A percentile compares a stretch with the other conserved stretches of the same genome.
Conservation (phyloP, 2,329 filamentous ascomycete species). For the Penicillium corylophilum region DNA sequence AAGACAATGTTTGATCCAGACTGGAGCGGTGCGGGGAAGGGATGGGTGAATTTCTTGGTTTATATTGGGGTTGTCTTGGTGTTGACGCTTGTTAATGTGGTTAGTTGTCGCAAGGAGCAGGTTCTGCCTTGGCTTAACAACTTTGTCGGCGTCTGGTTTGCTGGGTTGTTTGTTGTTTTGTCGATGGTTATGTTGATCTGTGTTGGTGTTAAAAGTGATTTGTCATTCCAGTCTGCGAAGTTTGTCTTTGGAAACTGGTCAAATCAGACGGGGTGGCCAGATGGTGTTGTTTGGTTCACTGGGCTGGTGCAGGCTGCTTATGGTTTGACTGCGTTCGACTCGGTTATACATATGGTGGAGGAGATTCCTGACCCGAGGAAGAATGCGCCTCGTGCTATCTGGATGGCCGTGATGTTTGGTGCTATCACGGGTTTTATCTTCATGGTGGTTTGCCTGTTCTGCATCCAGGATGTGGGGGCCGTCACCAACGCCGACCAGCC, state of each 20-base stretch:
- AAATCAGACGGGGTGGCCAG: slow-evolving; percentile 53
- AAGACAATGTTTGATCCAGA: slow-evolving; percentile 53
- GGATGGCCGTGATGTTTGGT: slow-evolving; percentile 52
- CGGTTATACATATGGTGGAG: slow-evolving; percentile 60
- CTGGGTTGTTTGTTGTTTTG: slow-evolving; percentile 53
- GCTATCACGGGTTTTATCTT: slow-evolving; percentile 53
- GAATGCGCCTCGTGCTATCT: slow-evolving; percentile 54
- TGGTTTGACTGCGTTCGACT: slow-evolving; percentile 58
- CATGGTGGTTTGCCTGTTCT: slow-evolving; percentile 54
- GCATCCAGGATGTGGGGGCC: slow-evolving; percentile 48
- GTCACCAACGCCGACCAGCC: slow-evolving; percentile 47
- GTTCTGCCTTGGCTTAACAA: slow-evolving; percentile 56
- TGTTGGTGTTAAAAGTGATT: slow-evolving; percentile 47
- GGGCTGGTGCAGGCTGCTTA: slow-evolving; percentile 59
- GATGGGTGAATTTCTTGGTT: slow-evolving; percentile 57
- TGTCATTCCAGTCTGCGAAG: slow-evolving; percentile 49
- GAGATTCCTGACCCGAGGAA: slow-evolving; percentile 55
- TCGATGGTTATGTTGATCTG: slow-evolving; percentile 53
- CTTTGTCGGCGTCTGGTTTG: slow-evolving; percentile 56
- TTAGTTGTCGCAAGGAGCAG: slow-evolving; percentile 52
- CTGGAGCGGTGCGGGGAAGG: slow-evolving; percentile 47
- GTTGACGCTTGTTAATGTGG: slow-evolving; percentile 53
- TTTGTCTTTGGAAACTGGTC: slow-evolving; percentile 57
- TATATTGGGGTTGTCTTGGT: slow-evolving; percentile 52
- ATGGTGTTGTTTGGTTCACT: slow-evolving; percentile 59